phyloP scores from a whole-genome alignment of 768 basidiomycete genomes.

The Astraeus odoratus region DNA sequence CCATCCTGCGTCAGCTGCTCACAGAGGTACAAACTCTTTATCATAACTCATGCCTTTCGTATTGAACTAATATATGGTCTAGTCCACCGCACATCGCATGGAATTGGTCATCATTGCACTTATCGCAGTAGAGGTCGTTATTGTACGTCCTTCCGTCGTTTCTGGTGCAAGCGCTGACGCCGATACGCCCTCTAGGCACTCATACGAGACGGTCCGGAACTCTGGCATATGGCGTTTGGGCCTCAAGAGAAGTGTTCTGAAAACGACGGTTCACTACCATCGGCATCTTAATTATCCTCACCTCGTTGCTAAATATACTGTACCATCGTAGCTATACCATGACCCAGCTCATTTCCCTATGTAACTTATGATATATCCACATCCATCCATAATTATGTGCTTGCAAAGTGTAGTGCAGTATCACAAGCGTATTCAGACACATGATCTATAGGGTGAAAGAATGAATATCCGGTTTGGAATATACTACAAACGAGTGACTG shows the following conservation, averaged over 20 bases:
- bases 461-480: too few species aligned
- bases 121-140: conserved; percentile 91
- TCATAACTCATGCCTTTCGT: not conserved
- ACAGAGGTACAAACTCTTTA: conserved; percentile 54
- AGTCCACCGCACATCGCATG: conserved; percentile 90
- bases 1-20: conserved; percentile 79
- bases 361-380: not conserved
- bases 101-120: conserved; percentile 92
- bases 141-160: conserved; percentile 43
- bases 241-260: conserved; percentile 9
- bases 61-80: not conserved
- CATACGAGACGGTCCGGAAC: conserved; percentile 72
- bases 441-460: too few species aligned
- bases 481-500: too few species aligned
- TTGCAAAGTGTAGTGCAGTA: too few species aligned
- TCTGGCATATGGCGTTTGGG: conserved; percentile 48
- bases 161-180: not conserved
- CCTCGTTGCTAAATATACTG: not conserved
- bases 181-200: conserved; percentile 42
- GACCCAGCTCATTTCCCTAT: not conserved
- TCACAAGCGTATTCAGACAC: too few species aligned
- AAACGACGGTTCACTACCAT: not conserved
- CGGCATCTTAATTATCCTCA: conserved; percentile 2
- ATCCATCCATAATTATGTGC: too few species aligned
- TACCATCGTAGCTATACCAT: conserved; percentile 2